Base-by-base conservation (phyloP, 768 basidiomycete genomes). In the Boletus pseudopeckii region DNA sequence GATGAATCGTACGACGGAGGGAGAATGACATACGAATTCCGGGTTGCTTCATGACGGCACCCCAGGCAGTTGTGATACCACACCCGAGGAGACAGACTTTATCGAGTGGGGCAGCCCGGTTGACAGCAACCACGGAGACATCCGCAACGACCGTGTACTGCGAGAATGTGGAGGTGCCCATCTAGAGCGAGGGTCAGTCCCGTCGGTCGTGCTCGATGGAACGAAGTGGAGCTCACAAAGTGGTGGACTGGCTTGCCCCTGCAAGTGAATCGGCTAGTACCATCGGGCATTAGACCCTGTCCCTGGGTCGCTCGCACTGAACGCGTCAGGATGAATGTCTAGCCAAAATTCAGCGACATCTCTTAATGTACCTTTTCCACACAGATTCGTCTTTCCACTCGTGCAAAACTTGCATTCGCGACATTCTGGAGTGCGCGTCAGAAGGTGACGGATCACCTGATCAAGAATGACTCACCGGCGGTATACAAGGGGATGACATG, bases 81-180 rank as follows among this genome's bases (percentile, higher is more conserved):
- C 92, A 93, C 6, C 96, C 96, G 14, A 99, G 84, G 32, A 99
- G 80, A 74, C 97, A 98, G n/a, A 95, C 92, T 66, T 93, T 97
- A 28, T 98, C 89, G 14, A 99, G 81, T 9, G 93, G 92, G 2
- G 97, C 97, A 55, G 80, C 75, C 55, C 82, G 79, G 74, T 86
- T 85, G 55, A 99, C 86, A 15, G 92, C 84, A 48, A 98, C 97
- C 24, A 99, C 90, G 18, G 95, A 98, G 42, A 94, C 94, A 60
- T 99, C 94, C 43, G 93, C 90, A 3, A 99, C 93, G 54, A 99
- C 97, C 8, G 97, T 97, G 77, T 98, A 99, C 70, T 98, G 95
- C n/a, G 96, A 97, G 77, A 99, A 99, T 3, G 97, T 96, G 32
- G 96, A 98, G 26, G 89, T 92, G 40, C 97, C 97, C 97, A 98